Base-by-base conservation (phyloP, 2,329 filamentous ascomycete species). In the Pseudogymnoascus sp. region DNA sequence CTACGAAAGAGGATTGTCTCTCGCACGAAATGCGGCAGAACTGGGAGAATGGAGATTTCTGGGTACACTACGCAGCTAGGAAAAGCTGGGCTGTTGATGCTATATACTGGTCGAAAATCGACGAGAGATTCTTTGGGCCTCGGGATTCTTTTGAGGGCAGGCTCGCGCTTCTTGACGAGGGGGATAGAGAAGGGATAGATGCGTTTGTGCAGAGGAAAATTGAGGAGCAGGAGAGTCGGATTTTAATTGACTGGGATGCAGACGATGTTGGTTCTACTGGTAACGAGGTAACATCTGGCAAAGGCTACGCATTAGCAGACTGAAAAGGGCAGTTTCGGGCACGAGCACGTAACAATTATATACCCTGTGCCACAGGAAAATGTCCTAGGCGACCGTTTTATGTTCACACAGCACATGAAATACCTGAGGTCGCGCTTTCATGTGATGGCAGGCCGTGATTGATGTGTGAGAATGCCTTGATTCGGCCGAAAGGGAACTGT, bases 1-100 rank as follows among this genome's bases (percentile, higher is more conserved):
- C 11, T 23, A 23, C 16, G 2, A 8, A 45, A 0, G 6, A 48
- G n/a, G 6, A 34, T n/a, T 4, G 14, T 1, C 70, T 77, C 7
- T 78, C 75, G 0, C 64, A 45, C n/a, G 69, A 73, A 8, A 78
- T 79, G 76, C 64, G 71, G 6, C 68, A 75, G 34, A 76, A 73
- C 65, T 77, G 75, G 77, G 72, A 75, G 23, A 74, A 67, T 4
- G 65, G 70, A 8, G 66, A 68, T 1, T 77, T 74, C 67, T 72
- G 72, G 72, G 21, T 77, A n/a, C 73, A 69, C 62, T 76, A 76
- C 31, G 75, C 72, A 2, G 73, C 72, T 3, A 73, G 74, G 57
- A 76, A 75, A 41, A 76, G 74, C 63, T 77, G 74, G 73, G 74
- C 71, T 0, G 77, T 78, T 67, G 76, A 79, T 63, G 67, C 68